These are phyloP conservation scores for Nicotiana otophora DNA, from an alignment of 257 asterid species.

Conservation along the genomic window DNA sequence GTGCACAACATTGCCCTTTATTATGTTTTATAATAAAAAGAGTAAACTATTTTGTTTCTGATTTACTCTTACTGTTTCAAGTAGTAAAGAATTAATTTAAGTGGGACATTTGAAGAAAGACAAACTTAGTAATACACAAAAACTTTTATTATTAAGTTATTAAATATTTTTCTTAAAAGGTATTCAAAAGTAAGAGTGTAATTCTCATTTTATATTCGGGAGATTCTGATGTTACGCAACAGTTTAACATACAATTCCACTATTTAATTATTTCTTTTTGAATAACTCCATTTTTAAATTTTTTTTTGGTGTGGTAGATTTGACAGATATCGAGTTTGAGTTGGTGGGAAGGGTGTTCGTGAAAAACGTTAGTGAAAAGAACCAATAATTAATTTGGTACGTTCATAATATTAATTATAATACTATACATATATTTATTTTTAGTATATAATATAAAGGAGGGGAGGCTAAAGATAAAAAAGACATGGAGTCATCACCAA, in stretches of 20 bases:
- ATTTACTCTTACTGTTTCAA: neutral
- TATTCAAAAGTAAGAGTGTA: neutral
- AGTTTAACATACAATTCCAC: neutral
- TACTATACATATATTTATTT: neutral
- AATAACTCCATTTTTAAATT: neutral
- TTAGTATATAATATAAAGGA: neutral
- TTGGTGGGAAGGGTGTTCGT: neutral
- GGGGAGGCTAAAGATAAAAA: neutral
- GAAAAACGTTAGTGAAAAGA: neutral
- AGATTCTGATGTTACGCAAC: neutral
- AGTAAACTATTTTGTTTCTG: neutral
- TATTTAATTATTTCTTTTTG: neutral
- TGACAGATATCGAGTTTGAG: neutral
- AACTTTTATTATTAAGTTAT: neutral
- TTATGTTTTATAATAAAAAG: neutral
- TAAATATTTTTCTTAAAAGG: neutral
- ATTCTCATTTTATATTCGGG: neutral
- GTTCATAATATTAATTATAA: neutral
- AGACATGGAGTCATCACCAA: constrained; percentile 29
- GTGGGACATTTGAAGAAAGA: neutral
- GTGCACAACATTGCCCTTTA: no score
- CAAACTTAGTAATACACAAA: no score
- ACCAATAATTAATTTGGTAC: neutral
- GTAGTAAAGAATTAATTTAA: neutral
- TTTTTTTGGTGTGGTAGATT: neutral